These are phyloP conservation scores for Zygoascus bituminiphila DNA, from an alignment of 805 yeast genomes.

Conservation along the genomic window DNA sequence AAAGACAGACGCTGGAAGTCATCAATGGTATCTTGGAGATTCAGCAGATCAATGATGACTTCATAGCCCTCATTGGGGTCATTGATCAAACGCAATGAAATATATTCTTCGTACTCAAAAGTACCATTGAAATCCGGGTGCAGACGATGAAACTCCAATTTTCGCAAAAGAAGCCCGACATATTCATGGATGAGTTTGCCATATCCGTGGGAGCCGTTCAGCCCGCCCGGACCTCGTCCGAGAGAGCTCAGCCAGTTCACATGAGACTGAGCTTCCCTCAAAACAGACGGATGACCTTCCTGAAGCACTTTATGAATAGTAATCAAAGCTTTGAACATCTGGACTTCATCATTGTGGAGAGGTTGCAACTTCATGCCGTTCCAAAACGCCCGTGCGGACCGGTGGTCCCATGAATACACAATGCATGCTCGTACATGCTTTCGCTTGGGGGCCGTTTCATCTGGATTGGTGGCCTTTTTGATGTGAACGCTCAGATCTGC, in stretches of 20 bases:
- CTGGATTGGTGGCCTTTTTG: conserved; percentile 77
- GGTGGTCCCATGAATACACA: conserved; percentile 94
- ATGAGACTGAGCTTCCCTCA: conserved; percentile 73
- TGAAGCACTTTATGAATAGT: conserved; percentile 88
- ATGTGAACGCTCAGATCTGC: conserved; percentile 40
- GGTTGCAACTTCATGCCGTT: conserved; percentile 72
- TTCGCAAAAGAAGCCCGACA: conserved; percentile 56
- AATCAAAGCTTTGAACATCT: conserved; percentile 76
- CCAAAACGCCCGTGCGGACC: conserved; percentile 79
- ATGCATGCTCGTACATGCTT: conserved; percentile 95
- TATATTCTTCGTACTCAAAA: conserved; percentile 92
- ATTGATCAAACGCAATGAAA: conserved; percentile 74
- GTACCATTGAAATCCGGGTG: conserved; percentile 92
- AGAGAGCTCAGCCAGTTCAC: conserved; percentile 70
- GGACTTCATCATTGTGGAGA: conserved; percentile 71
- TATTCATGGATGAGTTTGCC: conserved; percentile 72
- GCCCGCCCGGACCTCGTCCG: conserved; percentile 36
- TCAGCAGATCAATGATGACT: conserved; percentile 75
- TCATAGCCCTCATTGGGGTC: conserved; percentile 97
- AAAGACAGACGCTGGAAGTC: conserved; percentile 70
- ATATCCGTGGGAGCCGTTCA: conserved; percentile 41
- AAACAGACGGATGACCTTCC: conserved; percentile 88
- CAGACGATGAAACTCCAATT: conserved; percentile 71
- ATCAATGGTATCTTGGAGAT: conserved; percentile 75
- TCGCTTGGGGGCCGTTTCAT: conserved; percentile 88